phyloP scores from a whole-genome alignment of 441 rosid species.

The Jatropha multifida region DNA sequence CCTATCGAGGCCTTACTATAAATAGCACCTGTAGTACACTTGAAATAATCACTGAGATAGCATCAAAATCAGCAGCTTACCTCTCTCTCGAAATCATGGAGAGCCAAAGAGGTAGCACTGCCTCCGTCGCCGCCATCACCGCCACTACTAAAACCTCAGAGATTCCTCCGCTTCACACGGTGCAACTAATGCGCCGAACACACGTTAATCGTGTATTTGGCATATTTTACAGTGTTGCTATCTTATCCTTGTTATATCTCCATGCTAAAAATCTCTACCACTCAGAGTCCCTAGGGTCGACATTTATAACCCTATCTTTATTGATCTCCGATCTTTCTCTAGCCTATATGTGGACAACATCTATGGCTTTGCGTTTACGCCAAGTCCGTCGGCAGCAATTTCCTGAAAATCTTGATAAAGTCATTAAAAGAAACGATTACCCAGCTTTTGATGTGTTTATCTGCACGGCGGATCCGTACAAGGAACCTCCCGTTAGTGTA shows the following conservation, averaged over 20 bases:
- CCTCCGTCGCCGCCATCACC: too few species aligned
- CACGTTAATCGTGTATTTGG: constrained; percentile 45
- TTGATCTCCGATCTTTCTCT: constrained; percentile 55
- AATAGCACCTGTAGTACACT: too few species aligned
- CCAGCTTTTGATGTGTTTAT: constrained; percentile 62
- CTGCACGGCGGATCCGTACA: constrained; percentile 88
- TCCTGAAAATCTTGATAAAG: constrained; percentile 40
- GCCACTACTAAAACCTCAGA: neutral
- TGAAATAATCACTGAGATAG: too few species aligned
- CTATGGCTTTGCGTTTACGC: constrained; percentile 33
- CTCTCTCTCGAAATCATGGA: neutral
- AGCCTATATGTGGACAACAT: constrained; percentile 57
- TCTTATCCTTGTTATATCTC: constrained; percentile 45
- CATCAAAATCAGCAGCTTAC: neutral
- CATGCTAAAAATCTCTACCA: constrained; percentile 42
- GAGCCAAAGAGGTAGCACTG: neutral
- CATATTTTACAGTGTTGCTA: constrained; percentile 40
- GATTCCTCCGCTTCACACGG: constrained; percentile 40
- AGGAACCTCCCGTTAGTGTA: constrained; percentile 76
- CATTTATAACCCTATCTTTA: constrained; percentile 25
- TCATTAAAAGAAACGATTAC: constrained; percentile 25
- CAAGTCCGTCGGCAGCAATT: constrained; percentile 46
- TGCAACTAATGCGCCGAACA: constrained; percentile 34
- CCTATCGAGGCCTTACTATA: too few species aligned
- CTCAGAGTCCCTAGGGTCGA: constrained; percentile 20